Conservation (phyloP, 75 land plant genomes). For the Cupressus sempervirens region DNA sequence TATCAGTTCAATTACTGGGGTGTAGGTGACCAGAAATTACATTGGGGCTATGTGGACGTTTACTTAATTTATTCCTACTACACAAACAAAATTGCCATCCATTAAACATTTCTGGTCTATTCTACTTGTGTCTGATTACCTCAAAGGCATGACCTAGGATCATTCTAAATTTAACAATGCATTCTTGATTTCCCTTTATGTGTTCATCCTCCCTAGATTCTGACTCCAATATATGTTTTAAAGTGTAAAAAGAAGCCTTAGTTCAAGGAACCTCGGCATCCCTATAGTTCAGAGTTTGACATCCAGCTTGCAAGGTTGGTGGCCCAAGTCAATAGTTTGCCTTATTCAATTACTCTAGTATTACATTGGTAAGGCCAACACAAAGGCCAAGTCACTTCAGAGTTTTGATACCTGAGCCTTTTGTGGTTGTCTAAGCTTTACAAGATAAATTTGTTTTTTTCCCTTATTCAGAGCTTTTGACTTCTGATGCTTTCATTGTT, state of each 20-base stretch:
- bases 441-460: too few species aligned
- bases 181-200: not conserved
- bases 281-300: not conserved
- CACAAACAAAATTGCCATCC: not conserved
- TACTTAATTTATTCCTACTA: not conserved
- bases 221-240: not conserved
- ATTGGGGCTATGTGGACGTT: not conserved
- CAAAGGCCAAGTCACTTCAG: not conserved
- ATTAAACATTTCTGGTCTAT: not conserved
- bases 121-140: not conserved
- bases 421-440: too few species aligned
- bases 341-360: not conserved
- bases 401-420: not conserved
- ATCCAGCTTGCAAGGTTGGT: not conserved
- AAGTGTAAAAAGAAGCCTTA: not conserved
- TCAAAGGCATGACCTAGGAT: not conserved
- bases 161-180: not conserved
- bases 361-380: not conserved
- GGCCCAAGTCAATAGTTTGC: not conserved
- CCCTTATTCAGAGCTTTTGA: too few species aligned
- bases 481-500: too few species aligned
- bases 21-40: not conserved
- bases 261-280: not conserved
- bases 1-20: not conserved
- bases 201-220: not conserved